Percentiles rank a stretch among this genome's conserved stretches.
These are phyloP conservation scores for Staphylotrichum tortipilum DNA, from an alignment of 495 filamentous ascomycete species.

Conservation along the genomic window DNA sequence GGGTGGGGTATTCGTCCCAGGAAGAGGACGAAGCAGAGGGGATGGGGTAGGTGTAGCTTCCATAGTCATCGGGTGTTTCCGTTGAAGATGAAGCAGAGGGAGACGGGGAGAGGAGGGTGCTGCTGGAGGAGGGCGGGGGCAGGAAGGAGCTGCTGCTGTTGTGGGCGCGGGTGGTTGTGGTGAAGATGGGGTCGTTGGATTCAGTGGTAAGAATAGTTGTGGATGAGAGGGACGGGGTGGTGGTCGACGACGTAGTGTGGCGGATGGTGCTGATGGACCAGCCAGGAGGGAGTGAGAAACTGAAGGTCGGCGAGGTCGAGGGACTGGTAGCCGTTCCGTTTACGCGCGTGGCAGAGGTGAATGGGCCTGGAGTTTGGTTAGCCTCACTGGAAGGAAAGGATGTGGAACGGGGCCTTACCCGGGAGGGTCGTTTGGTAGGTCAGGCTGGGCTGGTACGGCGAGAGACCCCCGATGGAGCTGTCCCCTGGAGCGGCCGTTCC, in stretches of 20 bases:
- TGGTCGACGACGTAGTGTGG: not conserved
- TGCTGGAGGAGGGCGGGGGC: not conserved
- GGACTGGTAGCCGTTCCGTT: not conserved
- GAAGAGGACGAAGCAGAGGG: not conserved
- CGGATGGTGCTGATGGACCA: conserved; percentile 1
- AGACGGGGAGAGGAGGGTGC: not conserved
- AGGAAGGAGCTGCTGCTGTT: not conserved
- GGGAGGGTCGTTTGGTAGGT: conserved; percentile 4
- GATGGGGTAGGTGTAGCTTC: conserved; percentile 2
- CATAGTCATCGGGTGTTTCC: not conserved
- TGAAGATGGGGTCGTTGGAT: conserved; percentile 5
- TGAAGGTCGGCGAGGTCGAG: not conserved
- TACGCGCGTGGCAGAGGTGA: not conserved
- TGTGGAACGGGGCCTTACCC: not conserved
- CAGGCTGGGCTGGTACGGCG: conserved; percentile 7
- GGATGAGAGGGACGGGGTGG: not conserved
- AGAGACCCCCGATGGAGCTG: not conserved
- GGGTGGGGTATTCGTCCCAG: not conserved
- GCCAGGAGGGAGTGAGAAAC: not conserved
- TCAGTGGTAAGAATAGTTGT: not conserved
- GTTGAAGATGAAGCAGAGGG: not conserved
- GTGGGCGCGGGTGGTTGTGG: not conserved
- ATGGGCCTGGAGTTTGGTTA: not conserved
- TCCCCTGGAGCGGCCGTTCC: not conserved
- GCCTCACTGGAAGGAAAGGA: not conserved